These are phyloP conservation scores for Saccharomycopsis sp. DNA, from an alignment of 805 yeast species.

Conservation along the genomic window DNA sequence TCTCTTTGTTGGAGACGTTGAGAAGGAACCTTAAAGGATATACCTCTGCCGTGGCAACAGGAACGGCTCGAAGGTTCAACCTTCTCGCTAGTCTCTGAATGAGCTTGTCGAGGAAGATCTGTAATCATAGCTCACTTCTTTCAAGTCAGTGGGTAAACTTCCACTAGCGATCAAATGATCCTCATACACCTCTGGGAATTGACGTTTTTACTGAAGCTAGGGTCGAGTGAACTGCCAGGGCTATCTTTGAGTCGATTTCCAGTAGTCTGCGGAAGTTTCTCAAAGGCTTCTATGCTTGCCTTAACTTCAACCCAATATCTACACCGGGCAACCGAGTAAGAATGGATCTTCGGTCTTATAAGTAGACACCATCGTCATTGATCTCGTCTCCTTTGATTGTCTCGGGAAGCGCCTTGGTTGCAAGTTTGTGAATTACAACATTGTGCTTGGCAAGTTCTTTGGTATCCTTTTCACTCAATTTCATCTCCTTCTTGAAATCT, in stretches of 20 bases:
- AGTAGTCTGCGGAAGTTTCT: constrained; percentile 81
- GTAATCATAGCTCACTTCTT: constrained; percentile 39
- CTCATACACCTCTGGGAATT: constrained; percentile 32
- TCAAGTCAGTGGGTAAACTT: constrained; percentile 35
- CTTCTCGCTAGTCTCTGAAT: constrained; percentile 72
- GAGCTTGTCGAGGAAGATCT: constrained; percentile 69
- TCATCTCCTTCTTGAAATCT: too few relatives aligned
- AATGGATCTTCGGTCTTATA: too few relatives aligned
- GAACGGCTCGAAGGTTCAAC: constrained; percentile 69
- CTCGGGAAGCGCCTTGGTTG: too few relatives aligned
- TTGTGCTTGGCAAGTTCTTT: too few relatives aligned
- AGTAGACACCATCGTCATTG: too few relatives aligned
- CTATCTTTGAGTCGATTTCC: constrained; percentile 78
- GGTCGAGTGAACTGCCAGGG: constrained; percentile 76
- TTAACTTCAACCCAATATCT: too few relatives aligned
- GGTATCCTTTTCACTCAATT: too few relatives aligned
- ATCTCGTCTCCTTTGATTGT: too few relatives aligned
- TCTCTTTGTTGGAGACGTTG: constrained; percentile 64
- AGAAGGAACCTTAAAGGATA: constrained; percentile 73
- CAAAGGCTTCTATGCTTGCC: too few relatives aligned
- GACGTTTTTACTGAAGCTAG: constrained; percentile 39
- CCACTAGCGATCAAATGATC: constrained; percentile 17
- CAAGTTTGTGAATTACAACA: too few relatives aligned
- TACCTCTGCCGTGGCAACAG: constrained; percentile 81
- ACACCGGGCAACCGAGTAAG: too few relatives aligned